Conservation (phyloP, 2,329 filamentous ascomycete species). For the Cercospora sp. region DNA sequence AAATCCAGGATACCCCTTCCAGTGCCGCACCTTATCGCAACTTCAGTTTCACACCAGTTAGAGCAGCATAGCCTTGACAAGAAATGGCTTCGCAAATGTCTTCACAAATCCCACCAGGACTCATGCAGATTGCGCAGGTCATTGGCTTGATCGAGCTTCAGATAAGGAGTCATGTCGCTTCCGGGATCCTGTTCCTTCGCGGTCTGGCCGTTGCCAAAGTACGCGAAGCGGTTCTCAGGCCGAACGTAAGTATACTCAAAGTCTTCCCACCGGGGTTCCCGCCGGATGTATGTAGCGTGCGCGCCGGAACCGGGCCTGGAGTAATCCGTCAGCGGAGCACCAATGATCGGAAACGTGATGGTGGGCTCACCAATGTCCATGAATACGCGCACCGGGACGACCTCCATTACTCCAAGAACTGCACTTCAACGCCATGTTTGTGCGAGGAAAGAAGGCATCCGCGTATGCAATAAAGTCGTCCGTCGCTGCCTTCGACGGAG, state of each 20-base stretch:
- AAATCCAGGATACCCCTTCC: neutral
- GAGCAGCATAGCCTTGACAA: neutral
- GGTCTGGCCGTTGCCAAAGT: slow-evolving; percentile 68
- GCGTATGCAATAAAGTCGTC: slow-evolving; percentile 39
- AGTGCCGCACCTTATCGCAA: slow-evolving; percentile 16
- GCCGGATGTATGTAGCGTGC: slow-evolving; percentile 59
- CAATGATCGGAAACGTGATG: neutral
- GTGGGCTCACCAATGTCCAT: slow-evolving; percentile 57
- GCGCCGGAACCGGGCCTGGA: slow-evolving; percentile 63
- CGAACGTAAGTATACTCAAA: slow-evolving; percentile 55
- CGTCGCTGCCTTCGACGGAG: slow-evolving; percentile 58
- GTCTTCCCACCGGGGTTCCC: slow-evolving; percentile 60
- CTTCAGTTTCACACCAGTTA: neutral
- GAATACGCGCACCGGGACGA: slow-evolving; percentile 53
- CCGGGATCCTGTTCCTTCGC: slow-evolving; percentile 56
- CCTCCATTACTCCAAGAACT: slow-evolving; percentile 73
- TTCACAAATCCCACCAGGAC: slow-evolving; percentile 55
- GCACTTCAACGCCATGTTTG: slow-evolving; percentile 61
- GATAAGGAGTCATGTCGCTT: slow-evolving; percentile 64
- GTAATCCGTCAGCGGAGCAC: neutral
- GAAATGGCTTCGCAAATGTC: neutral
- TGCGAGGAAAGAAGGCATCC: slow-evolving; percentile 54
- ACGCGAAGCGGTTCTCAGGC: slow-evolving; percentile 53
- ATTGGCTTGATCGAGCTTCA: slow-evolving; percentile 56
- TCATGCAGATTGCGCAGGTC: slow-evolving; percentile 66